Percentiles rank a stretch among this genome's conserved stretches.
phyloP scores from a whole-genome alignment of 345 rosid genomes.

The Populus pruinosa region DNA sequence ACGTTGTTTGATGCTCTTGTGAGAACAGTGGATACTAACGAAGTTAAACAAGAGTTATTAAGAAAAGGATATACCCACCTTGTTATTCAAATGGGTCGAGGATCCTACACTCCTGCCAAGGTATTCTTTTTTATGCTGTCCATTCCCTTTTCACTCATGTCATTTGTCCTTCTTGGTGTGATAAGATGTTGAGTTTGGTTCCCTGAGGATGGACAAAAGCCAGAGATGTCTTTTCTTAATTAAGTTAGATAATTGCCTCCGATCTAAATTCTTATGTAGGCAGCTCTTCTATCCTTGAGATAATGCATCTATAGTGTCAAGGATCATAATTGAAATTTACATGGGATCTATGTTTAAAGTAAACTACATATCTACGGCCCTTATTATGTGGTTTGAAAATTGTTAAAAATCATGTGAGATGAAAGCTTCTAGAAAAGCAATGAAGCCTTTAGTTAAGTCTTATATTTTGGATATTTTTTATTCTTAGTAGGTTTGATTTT shows the following conservation, averaged over 20 bases:
- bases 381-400: too few relatives aligned
- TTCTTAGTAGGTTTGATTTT: not conserved
- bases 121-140: conserved; percentile 22
- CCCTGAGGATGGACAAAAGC: not conserved
- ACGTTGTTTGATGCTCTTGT: conserved; percentile 84
- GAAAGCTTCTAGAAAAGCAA: not conserved
- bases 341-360: not conserved
- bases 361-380: not conserved
- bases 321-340: not conserved
- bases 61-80: conserved; percentile 76
- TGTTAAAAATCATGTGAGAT: not conserved
- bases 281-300: not conserved
- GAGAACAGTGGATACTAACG: conserved; percentile 47
- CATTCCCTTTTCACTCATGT: not conserved
- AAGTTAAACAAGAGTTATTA: conserved; percentile 52
- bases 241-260: not conserved
- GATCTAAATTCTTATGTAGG: not conserved
- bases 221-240: not conserved
- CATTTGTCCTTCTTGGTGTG: not conserved
- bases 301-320: not conserved
- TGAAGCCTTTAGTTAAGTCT: not conserved
- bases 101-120: conserved; percentile 59
- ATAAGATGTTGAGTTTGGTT: not conserved
- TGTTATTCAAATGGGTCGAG: conserved; percentile 85
- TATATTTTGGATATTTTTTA: not conserved